phyloP scores from a whole-genome alignment of 2,329 filamentous ascomycete genomes.

The Diaporthe sp. region DNA sequence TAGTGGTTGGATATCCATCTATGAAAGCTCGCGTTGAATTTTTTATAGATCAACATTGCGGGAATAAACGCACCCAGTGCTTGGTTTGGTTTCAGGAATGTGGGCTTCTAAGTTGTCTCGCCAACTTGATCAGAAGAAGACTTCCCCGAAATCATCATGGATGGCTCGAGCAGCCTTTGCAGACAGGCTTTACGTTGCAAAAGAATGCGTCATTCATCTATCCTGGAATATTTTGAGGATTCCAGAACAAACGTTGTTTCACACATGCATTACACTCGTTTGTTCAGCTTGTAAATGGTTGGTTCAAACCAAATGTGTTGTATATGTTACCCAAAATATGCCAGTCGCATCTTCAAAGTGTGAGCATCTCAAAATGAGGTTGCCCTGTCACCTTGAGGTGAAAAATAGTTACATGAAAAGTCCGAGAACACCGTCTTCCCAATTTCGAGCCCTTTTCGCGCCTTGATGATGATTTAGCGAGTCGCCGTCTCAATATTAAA shows the following conservation, averaged over 20 bases:
- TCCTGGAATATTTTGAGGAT: neutral
- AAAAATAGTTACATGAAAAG: constrained; percentile 32
- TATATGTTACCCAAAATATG: constrained; percentile 24
- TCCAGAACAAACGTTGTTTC: neutral
- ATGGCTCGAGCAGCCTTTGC: neutral
- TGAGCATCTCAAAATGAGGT: constrained; percentile 8
- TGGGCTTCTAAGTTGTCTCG: too few relatives aligned
- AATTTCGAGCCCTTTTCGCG: neutral
- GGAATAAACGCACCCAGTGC: neutral
- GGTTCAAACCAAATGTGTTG: neutral
- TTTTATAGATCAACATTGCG: neutral
- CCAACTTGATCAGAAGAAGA: too few relatives aligned
- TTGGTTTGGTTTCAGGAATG: neutral
- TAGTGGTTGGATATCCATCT: neutral
- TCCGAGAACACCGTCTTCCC: constrained; percentile 1
- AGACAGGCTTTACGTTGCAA: too few relatives aligned
- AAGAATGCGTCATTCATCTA: too few relatives aligned
- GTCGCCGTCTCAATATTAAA: neutral
- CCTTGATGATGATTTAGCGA: neutral
- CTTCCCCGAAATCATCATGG: neutral
- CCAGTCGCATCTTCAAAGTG: constrained; percentile 8
- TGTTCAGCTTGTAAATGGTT: neutral
- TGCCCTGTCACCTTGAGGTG: neutral
- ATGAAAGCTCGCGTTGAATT: neutral
- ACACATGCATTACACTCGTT: neutral